Percentiles rank a stretch among this genome's conserved stretches.
Conservation (phyloP, 331 rosid genomes). For the Telfairia occidentalis region DNA sequence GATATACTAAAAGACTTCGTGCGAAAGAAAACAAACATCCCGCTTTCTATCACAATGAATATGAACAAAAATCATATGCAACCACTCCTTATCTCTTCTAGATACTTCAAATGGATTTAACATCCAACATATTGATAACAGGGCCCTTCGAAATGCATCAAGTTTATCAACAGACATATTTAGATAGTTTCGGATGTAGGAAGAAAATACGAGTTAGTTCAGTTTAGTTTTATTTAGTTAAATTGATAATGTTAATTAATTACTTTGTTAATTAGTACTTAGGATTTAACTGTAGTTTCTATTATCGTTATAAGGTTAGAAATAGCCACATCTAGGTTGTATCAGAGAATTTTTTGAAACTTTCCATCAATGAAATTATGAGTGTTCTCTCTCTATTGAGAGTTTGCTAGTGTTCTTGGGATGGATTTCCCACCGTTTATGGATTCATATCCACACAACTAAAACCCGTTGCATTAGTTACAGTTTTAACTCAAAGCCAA, state of each 20-base stretch:
- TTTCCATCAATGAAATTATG: background rate
- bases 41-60: background rate
- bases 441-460: background rate
- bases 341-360: background rate
- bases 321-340: background rate
- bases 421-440: background rate
- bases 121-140: background rate
- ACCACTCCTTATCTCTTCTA: constrained; percentile 1
- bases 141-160: background rate
- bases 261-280: background rate
- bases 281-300: background rate
- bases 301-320: background rate
- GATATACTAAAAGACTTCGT: background rate
- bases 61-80: constrained; percentile 1
- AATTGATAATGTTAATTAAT: background rate
- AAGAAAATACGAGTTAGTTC: background rate
- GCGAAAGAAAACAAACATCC: background rate
- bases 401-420: background rate
- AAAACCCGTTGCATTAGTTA: background rate
- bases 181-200: background rate
- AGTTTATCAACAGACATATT: background rate
- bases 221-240: background rate
- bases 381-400: background rate
- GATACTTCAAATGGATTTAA: background rate
- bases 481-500: background rate